These are phyloP conservation scores for Phymatotrichopsis omnivora DNA, from an alignment of 2,329 filamentous ascomycete genomes.

Conservation along the genomic window DNA sequence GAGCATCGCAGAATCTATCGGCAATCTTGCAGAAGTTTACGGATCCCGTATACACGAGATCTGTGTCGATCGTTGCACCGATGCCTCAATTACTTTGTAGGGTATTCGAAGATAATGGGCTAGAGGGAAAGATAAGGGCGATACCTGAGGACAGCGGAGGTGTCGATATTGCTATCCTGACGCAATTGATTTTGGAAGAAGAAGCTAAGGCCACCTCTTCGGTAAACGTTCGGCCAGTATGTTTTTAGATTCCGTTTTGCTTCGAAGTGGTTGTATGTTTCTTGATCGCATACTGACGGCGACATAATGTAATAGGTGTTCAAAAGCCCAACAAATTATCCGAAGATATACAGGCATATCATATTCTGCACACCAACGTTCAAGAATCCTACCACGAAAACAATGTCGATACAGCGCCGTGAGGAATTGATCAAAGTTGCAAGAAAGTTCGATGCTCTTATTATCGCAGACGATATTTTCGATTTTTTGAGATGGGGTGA, in stretches of 20 bases:
- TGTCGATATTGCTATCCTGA: conserved; percentile 55
- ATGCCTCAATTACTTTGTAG: conserved; percentile 75
- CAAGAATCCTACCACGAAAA: conserved; percentile 74
- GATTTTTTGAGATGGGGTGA: conserved; percentile 69
- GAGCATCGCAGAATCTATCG: conserved; percentile 73
- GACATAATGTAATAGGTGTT: conserved; percentile 37
- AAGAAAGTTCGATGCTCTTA: conserved; percentile 62
- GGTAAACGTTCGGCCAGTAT: conserved; percentile 16
- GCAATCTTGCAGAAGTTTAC: conserved; percentile 69
- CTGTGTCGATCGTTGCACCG: conserved; percentile 62
- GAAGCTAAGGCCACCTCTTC: conserved; percentile 24
- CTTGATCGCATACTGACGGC: conserved; percentile 10
- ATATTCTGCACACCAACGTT: conserved; percentile 86
- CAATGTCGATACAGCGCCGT: conserved; percentile 60
- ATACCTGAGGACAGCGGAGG: conserved; percentile 71
- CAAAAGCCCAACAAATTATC: conserved; percentile 50
- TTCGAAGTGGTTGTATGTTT: too few relatives aligned
- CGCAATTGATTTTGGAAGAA: conserved; percentile 38
- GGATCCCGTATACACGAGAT: conserved; percentile 62
- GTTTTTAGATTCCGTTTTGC: conserved; percentile 3
- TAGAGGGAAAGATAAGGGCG: conserved; percentile 54
- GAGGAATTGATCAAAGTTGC: conserved; percentile 61
- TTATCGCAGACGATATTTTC: conserved; percentile 85
- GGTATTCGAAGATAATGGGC: conserved; percentile 76
- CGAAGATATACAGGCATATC: conserved; percentile 73